These are phyloP conservation scores for Phlebiopsis gigantea DNA, from an alignment of 768 basidiomycete genomes.

Conservation along the genomic window DNA sequence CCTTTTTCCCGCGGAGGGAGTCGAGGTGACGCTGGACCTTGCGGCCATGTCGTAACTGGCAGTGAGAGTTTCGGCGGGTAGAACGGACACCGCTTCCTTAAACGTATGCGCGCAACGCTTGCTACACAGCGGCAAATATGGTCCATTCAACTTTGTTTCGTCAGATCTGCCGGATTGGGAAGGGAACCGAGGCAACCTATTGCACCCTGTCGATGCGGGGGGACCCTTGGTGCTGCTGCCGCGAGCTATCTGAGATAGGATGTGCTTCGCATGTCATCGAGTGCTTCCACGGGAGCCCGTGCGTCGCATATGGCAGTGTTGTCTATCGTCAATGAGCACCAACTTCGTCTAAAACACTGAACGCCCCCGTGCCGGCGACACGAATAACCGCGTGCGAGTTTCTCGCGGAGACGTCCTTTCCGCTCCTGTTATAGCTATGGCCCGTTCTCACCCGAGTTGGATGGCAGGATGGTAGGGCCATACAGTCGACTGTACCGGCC, in stretches of 20 bases:
- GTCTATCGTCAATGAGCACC: background rate
- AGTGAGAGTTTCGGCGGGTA: constrained; percentile 15
- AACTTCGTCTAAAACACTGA: constrained; percentile 11
- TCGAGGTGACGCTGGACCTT: constrained; percentile 17
- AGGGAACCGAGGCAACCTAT: constrained; percentile 1
- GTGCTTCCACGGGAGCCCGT: constrained; percentile 14
- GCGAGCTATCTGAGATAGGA: background rate
- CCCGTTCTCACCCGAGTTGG: constrained; percentile 13
- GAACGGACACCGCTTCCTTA: constrained; percentile 14
- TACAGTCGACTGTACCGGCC: background rate
- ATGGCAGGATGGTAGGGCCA: background rate
- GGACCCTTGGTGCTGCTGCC: background rate
- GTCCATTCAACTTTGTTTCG: constrained; percentile 22
- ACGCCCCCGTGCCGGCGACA: constrained; percentile 11
- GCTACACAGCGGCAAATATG: constrained; percentile 11
- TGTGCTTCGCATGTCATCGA: constrained; percentile 6
- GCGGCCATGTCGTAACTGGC: constrained; percentile 18
- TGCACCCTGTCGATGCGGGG: background rate
- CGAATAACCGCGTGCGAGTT: constrained; percentile 10
- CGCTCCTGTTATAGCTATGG: constrained; percentile 7
- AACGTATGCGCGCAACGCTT: constrained; percentile 12
- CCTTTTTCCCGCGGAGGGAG: constrained; percentile 18
- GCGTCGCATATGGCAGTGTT: constrained; percentile 7
- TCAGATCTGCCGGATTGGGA: constrained; percentile 13
- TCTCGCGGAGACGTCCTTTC: constrained; percentile 7